Evolutionary conservation across 768 basidiomycete genomes (phyloP).

Genomic region (Naganishia randhawae): DNA sequence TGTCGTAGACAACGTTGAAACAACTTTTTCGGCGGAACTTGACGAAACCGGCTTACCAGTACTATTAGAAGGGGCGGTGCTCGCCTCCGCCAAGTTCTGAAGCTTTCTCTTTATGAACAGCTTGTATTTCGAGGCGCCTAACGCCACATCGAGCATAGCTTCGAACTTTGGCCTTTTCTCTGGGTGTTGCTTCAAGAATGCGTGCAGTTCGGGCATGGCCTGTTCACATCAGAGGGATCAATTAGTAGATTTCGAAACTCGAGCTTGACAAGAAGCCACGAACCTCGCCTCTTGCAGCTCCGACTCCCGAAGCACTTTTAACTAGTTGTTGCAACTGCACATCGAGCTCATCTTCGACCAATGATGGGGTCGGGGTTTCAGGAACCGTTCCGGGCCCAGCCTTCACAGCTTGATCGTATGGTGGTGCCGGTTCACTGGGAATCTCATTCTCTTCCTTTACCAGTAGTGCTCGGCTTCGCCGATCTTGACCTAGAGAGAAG

Average conservation of each 20-base stretch:
- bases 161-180: conserved; percentile 39
- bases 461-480: background rate
- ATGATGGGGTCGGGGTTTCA: conserved; percentile 49
- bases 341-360: conserved; percentile 67
- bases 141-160: conserved; percentile 5
- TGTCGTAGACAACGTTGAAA: background rate
- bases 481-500: background rate
- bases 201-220: conserved; percentile 88
- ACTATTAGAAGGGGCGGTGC: background rate
- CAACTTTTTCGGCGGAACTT: background rate
- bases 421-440: background rate
- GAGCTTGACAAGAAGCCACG: background rate
- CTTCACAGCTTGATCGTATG: conserved; percentile 7
- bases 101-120: conserved; percentile 29
- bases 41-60: no score
- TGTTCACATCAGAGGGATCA: conserved; percentile 47
- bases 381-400: background rate
- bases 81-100: conserved; percentile 16
- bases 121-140: conserved; percentile 25
- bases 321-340: conserved; percentile 76
- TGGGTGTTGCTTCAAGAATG: conserved; percentile 86
- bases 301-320: conserved; percentile 62
- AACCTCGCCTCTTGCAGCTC: conserved; percentile 25
- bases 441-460: background rate
- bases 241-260: background rate